Percentiles rank a stretch among this genome's conserved stretches.
Conservation (phyloP, 768 basidiomycete genomes). For the Mycena latifolia region DNA sequence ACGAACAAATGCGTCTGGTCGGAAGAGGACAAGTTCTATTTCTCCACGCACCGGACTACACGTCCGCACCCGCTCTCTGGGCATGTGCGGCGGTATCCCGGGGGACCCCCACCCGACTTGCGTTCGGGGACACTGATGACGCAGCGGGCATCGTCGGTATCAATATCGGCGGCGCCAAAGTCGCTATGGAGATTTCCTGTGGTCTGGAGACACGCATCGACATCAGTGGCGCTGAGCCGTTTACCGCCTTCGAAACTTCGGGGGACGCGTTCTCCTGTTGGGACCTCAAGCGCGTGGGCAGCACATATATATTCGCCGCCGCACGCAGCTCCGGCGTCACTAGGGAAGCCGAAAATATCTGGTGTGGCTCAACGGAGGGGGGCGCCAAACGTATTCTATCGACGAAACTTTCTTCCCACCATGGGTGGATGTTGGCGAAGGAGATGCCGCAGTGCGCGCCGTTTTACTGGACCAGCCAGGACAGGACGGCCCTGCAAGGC, state of each 20-base stretch:
- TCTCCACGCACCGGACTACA: conserved; percentile 1
- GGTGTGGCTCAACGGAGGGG: conserved; percentile 17
- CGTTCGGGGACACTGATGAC: conserved; percentile 30
- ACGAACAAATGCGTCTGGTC: conserved; percentile 21
- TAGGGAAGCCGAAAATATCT: conserved; percentile 29
- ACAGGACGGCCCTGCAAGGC: conserved; percentile 28
- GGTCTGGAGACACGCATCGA: conserved; percentile 32
- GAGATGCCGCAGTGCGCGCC: conserved; percentile 29
- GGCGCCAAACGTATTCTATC: conserved; percentile 17
- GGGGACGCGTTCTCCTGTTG: conserved; percentile 25
- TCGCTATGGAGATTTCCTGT: conserved; percentile 28
- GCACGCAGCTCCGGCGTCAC: conserved; percentile 32
- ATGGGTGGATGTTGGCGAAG: conserved; percentile 24
- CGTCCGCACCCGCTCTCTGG: conserved; percentile 21
- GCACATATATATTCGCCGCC: conserved; percentile 25
- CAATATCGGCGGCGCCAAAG: not conserved
- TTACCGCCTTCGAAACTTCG: conserved; percentile 27
- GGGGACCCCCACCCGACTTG: conserved; percentile 6
- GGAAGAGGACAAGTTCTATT: conserved; percentile 12
- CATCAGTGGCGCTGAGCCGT: conserved; percentile 2
- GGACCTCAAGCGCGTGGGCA: conserved; percentile 25
- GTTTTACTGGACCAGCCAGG: conserved; percentile 30
- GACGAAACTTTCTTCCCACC: conserved; percentile 33
- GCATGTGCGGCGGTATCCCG: not conserved
- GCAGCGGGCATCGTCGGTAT: conserved; percentile 2